Evolutionary conservation across 1,284 basidiomycete species (phyloP).

Genomic region (Malassezia sp.): DNA sequence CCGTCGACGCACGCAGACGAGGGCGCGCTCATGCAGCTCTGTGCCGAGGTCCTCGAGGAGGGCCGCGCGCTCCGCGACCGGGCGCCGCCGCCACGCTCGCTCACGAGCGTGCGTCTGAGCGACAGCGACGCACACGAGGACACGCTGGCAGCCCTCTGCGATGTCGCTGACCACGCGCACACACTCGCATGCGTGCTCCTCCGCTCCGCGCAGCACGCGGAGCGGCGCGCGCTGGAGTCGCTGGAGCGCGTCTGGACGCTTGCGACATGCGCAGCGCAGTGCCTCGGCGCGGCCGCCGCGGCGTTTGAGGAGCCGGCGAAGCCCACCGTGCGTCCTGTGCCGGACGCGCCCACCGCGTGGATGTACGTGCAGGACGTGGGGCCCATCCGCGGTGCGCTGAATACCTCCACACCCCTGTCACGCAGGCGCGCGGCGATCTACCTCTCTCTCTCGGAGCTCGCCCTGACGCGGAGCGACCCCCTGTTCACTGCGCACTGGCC

Average conservation of each 20-base stretch:
- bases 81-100: constrained; percentile 10
- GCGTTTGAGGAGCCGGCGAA: constrained; percentile 4
- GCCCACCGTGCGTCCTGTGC: not conserved
- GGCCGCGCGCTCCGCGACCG: not conserved
- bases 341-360: constrained; percentile 4
- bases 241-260: constrained; percentile 4
- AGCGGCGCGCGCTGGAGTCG: not conserved
- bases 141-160: constrained; percentile 1
- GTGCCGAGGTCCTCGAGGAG: not conserved
- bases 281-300: constrained; percentile 7
- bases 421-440: constrained; percentile 13
- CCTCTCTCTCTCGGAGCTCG: constrained; percentile 1
- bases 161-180: constrained; percentile 13
- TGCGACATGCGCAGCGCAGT: not conserved
- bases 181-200: constrained; percentile 2
- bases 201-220: not conserved
- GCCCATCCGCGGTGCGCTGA: not conserved
- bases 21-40: not conserved
- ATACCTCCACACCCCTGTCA: constrained; percentile 6
- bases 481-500: not conserved
- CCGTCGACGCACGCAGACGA: not conserved
- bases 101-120: constrained; percentile 11
- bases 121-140: not conserved
- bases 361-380: not conserved
- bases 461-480: constrained; percentile 5